A percentile compares a stretch with the other conserved stretches of the same genome.
Conservation (phyloP, 345 rosid species). For the Sonneratia alba region DNA sequence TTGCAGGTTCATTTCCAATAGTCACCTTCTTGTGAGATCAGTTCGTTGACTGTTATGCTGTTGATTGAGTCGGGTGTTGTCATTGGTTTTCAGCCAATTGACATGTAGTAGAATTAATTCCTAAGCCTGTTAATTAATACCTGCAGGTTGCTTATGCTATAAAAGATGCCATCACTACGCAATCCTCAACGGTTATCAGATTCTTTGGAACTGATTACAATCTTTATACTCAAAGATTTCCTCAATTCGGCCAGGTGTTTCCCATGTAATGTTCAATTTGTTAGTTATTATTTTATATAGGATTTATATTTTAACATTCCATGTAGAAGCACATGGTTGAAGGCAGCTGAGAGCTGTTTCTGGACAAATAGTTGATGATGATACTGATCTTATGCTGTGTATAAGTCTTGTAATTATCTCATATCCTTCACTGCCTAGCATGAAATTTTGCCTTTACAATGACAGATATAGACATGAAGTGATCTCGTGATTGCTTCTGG, state of each 20-base stretch:
- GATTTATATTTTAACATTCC: neutral
- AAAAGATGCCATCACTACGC: constrained; percentile 10
- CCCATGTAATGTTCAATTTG: constrained; percentile 15
- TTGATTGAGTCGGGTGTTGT: neutral
- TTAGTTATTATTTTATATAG: neutral
- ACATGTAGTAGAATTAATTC: neutral
- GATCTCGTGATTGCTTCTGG: neutral
- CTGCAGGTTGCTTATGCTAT: constrained; percentile 32
- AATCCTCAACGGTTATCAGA: constrained; percentile 22
- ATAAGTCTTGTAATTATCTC: neutral
- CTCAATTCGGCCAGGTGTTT: constrained; percentile 39
- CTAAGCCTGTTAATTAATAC: neutral
- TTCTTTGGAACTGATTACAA: constrained; percentile 28
- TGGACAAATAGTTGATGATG: neutral
- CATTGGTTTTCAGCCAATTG: neutral
- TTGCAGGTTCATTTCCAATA: constrained; percentile 29
- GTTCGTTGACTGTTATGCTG: neutral
- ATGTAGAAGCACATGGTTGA: neutral
- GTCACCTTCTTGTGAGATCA: neutral
- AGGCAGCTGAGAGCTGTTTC: neutral
- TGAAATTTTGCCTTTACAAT: neutral
- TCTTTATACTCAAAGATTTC: constrained; percentile 29
- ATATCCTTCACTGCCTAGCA: neutral
- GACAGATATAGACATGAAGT: neutral
- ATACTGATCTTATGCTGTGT: neutral